Conservation (phyloP, 129 eudicot genomes). For the Flaveria sonorensis region DNA sequence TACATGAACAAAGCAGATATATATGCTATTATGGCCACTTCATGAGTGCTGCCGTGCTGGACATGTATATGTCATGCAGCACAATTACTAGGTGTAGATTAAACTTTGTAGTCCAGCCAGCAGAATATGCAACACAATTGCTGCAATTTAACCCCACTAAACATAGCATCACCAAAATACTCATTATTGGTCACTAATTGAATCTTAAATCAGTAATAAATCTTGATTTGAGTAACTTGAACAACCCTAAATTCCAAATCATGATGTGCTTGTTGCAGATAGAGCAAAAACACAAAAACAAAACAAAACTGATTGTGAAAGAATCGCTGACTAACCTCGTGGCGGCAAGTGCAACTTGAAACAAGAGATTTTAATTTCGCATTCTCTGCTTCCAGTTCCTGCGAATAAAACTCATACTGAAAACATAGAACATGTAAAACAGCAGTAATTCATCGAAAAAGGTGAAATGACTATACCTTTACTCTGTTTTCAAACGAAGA, state of each 20-base stretch:
- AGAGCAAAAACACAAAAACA: not conserved
- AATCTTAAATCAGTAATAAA: not conserved
- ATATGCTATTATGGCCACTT: constrained; percentile 12
- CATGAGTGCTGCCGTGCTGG: not conserved
- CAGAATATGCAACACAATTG: constrained; percentile 3
- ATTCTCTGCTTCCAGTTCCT: constrained; percentile 80
- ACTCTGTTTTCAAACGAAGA: constrained; percentile 33
- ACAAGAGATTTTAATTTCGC: constrained; percentile 51
- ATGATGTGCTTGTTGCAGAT: constrained; percentile 1
- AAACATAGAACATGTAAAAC: not conserved
- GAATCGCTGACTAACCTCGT: constrained; percentile 46
- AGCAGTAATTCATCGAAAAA: not conserved
- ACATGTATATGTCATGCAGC: not conserved
- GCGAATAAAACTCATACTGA: constrained; percentile 18
- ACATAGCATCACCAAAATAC: constrained; percentile 10
- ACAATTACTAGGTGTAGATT: not conserved
- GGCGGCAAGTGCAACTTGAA: constrained; percentile 60
- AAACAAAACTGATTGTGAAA: no score
- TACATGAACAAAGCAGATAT: constrained; percentile 1
- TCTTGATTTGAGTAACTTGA: not conserved
- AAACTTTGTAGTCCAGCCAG: constrained; percentile 3
- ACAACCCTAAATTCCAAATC: not conserved
- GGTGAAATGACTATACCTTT: constrained; percentile 29
- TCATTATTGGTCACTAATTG: not conserved
- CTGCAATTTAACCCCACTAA: not conserved